Base-by-base conservation (phyloP, 352 stramenopile species). In the Phytopythium montanum region DNA sequence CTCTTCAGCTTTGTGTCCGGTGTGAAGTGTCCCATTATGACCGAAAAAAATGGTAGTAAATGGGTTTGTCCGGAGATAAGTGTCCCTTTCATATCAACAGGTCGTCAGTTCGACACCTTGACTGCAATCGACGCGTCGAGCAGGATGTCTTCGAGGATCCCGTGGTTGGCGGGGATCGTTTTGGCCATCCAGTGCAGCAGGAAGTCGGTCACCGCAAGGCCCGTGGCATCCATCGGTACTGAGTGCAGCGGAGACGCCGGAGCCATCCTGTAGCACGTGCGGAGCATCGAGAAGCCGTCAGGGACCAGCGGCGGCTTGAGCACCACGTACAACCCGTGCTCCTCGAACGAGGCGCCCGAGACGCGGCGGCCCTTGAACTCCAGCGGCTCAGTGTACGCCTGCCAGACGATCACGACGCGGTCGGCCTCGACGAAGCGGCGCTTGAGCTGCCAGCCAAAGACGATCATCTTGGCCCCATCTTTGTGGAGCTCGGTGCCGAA, bases 351-450 rank as follows among this genome's bases (percentile, higher is more conserved):
- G n/a, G 65, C 61, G 6, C 63, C 69, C 5, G 59, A 28, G 5
- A 73, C 51, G 2, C 69, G 65, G 39, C 73, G 62, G 26, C 61
- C 59, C 21, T 36, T 39, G 51, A 77, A 81, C 61, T 73, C 67
- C 16, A 74, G 53, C 6, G 76, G 74, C n/a, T 85, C 66, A 53
- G 77, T 77, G 57, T 63, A 62, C 19, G 64, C 55, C 5, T 54
- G 57, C 53, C 48, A 52, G 1, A 72, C 21, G 1, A 59, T 65
- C 0, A 66, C 61, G 6, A 56, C 26, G 8, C 46, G 26, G 19
- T 62, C 61, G 7, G 9, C 50, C 21, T 56, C 50, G n/a, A 56
- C 23, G 10, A 41, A 56, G 7, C 50, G 19, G 13, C 50, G 31
- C 50, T 45, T 41, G 50, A 56, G 18, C 31, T 56, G 50, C 33